Evolutionary conservation across 306 rosid species (phyloP), one percentile per base, ranked within the genome.

Genomic region (Fragaria ananassa): DNA sequence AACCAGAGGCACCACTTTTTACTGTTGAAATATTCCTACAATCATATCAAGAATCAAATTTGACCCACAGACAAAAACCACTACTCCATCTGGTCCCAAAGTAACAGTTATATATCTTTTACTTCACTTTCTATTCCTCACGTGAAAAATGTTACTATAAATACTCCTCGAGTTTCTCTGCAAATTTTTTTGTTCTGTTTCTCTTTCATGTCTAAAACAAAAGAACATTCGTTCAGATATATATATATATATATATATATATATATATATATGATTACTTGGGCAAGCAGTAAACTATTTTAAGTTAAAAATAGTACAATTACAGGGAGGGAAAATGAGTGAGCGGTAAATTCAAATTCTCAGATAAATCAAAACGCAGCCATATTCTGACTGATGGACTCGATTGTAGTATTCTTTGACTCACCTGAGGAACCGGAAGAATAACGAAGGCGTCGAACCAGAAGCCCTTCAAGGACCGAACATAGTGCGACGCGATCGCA

Each of bases 401-500:
- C 5, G 39, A 42, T 51, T 45, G 23, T 7, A 68, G 3, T 23
- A n/a, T 67, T 53, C 18, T 54, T n/a, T 3, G 17, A 73, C 53
- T 58, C 17, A 91, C 98, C 98, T 93, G 98, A 8, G 98, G 99
- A 34, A 95, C 86, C 0, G 99, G 99, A 9, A 95, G 96, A 1
- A 95, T 95, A 0, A 95, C 98, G 37, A 92, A 95, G 42, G 88
- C 89, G 68, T 95, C 99, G 79, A 95, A 92, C 99, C 99, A 95
- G 82, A 95, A 95, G 6, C 98, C 97, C 35, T 85, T 89, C 21
- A 91, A 41, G 0, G 96, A 92, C n/a, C 88, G 80, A 4, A 92
- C 62, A 37, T 92, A 92, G 65, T 95, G 97, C 9, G 84, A 74
- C 10, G 99, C 97, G 50, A 95, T 89, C 50, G 85, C 92, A 74